phyloP scores from a whole-genome alignment of 169 alveolate genomes.

The Eimeria praecox region DNA sequence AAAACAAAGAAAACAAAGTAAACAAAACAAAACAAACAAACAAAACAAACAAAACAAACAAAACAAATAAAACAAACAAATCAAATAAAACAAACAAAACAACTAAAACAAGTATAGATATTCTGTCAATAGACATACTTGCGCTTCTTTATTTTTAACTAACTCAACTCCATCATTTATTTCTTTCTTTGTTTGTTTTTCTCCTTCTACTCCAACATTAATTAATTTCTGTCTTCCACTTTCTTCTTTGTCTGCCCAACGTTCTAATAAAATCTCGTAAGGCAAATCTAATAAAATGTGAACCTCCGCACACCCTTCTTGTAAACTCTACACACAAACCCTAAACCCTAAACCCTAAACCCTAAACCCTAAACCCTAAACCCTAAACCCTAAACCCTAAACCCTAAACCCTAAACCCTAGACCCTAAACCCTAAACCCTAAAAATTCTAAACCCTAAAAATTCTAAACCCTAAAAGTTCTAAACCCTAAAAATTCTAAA shows the following conservation, averaged over 20 bases:
- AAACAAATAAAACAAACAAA: neutral
- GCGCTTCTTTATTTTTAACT: neutral
- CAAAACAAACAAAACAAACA: neutral
- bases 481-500: neutral
- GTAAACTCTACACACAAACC: neutral
- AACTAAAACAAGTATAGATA: neutral
- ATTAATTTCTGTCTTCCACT: neutral
- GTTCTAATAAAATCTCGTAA: neutral
- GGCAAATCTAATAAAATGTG: neutral
- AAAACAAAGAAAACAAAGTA: neutral
- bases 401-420: conserved; percentile 3
- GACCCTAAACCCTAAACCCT: neutral
- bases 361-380: neutral
- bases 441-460: neutral
- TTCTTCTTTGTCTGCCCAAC: neutral
- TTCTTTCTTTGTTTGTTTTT: neutral
- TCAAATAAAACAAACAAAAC: too few species aligned
- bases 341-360: conserved; percentile 10
- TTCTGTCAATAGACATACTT: neutral
- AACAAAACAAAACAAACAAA: too few species aligned
- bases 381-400: conserved; percentile 1
- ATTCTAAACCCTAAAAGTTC: too few species aligned
- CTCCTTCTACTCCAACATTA: neutral
- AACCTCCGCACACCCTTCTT: neutral
- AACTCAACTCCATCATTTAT: neutral